These are phyloP conservation scores for Aspergillus niger DNA, from an alignment of 2,329 filamentous ascomycete species.

Conservation along the genomic window DNA sequence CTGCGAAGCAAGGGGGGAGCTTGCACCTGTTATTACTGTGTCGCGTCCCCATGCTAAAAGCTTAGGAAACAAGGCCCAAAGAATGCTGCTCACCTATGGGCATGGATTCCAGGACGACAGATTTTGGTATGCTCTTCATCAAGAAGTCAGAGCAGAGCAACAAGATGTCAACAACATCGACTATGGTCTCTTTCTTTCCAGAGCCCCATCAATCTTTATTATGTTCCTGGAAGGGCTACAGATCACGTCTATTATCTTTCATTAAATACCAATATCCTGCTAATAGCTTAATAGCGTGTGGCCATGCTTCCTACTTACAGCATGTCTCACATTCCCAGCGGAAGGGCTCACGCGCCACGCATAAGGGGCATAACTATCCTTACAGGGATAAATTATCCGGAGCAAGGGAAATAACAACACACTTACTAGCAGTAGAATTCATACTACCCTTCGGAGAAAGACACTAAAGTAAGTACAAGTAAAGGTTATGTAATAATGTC, in stretches of 20 bases:
- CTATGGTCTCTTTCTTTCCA: not conserved
- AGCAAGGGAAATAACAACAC: not conserved
- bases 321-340: not conserved
- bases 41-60: not conserved
- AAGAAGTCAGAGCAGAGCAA: not conserved
- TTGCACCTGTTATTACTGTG: not conserved
- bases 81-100: not conserved
- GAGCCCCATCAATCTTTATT: no score
- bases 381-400: not conserved
- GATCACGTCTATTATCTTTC: not conserved
- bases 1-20: not conserved
- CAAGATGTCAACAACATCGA: not conserved
- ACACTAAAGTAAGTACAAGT: not conserved
- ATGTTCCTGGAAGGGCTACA: no score
- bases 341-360: not conserved
- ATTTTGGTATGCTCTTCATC: not conserved
- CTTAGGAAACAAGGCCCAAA: not conserved
- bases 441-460: not conserved
- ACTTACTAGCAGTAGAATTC: not conserved
- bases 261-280: not conserved
- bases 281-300: no score
- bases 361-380: not conserved
- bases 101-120: not conserved
- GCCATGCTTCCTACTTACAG: not conserved
- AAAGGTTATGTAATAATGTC: not conserved